Conservation (phyloP, 176 grass and related monocot genomes). For the Alloteropsis semialata region DNA sequence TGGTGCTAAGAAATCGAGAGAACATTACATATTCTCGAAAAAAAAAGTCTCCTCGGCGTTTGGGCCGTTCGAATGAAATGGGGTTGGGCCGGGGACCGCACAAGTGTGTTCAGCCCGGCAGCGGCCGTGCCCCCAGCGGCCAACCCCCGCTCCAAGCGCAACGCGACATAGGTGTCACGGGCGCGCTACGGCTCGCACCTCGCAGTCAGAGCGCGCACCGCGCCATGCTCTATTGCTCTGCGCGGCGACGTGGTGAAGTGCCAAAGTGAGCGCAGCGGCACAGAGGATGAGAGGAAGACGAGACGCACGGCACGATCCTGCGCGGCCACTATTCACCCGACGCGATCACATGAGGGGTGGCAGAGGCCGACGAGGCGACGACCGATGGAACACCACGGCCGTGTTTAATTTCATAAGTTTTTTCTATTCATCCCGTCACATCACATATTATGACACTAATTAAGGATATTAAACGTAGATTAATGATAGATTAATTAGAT, state of each 20-base stretch:
- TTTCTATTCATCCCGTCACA: too few relatives aligned
- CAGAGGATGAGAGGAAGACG: background rate
- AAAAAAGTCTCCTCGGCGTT: too few relatives aligned
- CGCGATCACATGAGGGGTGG: background rate
- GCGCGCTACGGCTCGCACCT: background rate
- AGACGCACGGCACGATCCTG: background rate
- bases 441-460: too few relatives aligned
- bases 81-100: background rate
- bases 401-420: too few relatives aligned
- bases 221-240: background rate
- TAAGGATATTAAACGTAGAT: too few relatives aligned
- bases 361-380: too few relatives aligned
- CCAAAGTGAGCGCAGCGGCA: background rate
- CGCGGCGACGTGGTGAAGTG: background rate
- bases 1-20: too few relatives aligned
- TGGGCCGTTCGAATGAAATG: too few relatives aligned
- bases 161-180: conserved; percentile 11
- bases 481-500: too few relatives aligned
- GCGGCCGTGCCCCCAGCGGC: background rate
- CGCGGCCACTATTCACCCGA: background rate
- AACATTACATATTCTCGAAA: too few relatives aligned
- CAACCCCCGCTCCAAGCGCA: background rate
- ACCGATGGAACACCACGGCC: too few relatives aligned
- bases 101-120: background rate
- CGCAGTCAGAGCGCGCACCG: too few relatives aligned